phyloP scores from a whole-genome alignment of 805 yeast species.

The Sporopachydermia lactativora region DNA sequence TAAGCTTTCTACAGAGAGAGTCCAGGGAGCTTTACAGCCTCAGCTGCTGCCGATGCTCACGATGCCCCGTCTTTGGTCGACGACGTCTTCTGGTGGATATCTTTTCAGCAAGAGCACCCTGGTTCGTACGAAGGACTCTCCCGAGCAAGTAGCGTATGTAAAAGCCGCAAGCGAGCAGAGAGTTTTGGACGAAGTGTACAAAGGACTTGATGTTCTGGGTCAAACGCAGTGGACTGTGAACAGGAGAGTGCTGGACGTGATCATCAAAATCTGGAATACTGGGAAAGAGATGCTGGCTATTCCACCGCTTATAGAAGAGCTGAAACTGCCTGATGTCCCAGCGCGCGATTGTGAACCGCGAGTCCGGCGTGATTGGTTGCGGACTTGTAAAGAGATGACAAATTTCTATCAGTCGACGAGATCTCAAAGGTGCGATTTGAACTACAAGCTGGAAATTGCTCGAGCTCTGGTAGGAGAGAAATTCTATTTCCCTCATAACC shows the following conservation, averaged over 20 bases:
- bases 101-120: constrained; percentile 45
- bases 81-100: constrained; percentile 78
- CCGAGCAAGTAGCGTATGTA: constrained; percentile 82
- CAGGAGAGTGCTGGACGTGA: constrained; percentile 46
- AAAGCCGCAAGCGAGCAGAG: constrained; percentile 69
- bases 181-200: constrained; percentile 50
- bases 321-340: constrained; percentile 43
- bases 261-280: constrained; percentile 76
- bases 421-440: constrained; percentile 86
- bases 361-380: constrained; percentile 53
- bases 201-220: constrained; percentile 79
- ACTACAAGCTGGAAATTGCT: constrained; percentile 90
- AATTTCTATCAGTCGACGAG: constrained; percentile 53
- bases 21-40: constrained; percentile 57
- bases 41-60: constrained; percentile 88
- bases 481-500: constrained; percentile 47
- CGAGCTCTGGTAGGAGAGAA: constrained; percentile 67
- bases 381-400: constrained; percentile 39
- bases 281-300: constrained; percentile 65
- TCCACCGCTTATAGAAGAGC: constrained; percentile 30
- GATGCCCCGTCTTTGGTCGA: constrained; percentile 79
- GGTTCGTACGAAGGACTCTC: constrained; percentile 69
- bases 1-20: constrained; percentile 51
- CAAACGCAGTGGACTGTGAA: constrained; percentile 89
- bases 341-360: constrained; percentile 56